Percentiles rank a stretch among this genome's conserved stretches.
Conservation (phyloP, 768 basidiomycete genomes). For the Suillus paluster region DNA sequence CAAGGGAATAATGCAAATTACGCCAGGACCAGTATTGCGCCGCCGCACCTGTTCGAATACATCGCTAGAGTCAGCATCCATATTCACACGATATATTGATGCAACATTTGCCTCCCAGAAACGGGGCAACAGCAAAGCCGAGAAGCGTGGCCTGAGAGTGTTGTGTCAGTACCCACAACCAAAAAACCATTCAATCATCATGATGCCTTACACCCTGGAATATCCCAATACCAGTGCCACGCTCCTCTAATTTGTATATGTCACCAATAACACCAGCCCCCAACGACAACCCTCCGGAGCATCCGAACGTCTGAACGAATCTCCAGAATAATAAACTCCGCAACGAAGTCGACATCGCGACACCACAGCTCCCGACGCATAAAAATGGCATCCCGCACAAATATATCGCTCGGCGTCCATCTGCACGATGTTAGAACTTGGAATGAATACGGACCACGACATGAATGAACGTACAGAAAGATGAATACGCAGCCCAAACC, state of each 20-base stretch:
- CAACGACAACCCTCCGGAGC: slow-evolving; percentile 54
- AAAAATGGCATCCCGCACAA: slow-evolving; percentile 60
- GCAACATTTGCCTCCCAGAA: slow-evolving; percentile 48
- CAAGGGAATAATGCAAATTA: slow-evolving; percentile 50
- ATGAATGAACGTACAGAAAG: slow-evolving; percentile 42
- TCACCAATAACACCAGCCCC: slow-evolving; percentile 62
- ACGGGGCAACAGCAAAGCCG: slow-evolving; percentile 60
- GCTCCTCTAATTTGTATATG: slow-evolving; percentile 61
- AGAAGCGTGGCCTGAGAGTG: slow-evolving; percentile 45
- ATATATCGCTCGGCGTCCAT: slow-evolving; percentile 65
- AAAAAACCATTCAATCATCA: neutral
- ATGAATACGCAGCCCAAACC: slow-evolving; percentile 50
- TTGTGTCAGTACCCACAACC: neutral
- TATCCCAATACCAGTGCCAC: slow-evolving; percentile 57
- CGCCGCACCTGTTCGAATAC: slow-evolving; percentile 39
- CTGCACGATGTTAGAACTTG: slow-evolving; percentile 31
- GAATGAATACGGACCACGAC: slow-evolving; percentile 9
- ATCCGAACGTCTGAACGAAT: slow-evolving; percentile 62
- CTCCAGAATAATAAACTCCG: slow-evolving; percentile 58
- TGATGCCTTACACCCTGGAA: slow-evolving; percentile 48
- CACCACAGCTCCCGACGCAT: slow-evolving; percentile 59
- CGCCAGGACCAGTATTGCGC: slow-evolving; percentile 66
- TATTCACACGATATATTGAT: neutral
- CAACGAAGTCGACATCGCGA: slow-evolving; percentile 49
- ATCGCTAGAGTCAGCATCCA: neutral